Percentiles rank a stretch among this genome's conserved stretches.
Evolutionary conservation across 768 basidiomycete genomes (phyloP).

Genomic region (Daedalea quercina): DNA sequence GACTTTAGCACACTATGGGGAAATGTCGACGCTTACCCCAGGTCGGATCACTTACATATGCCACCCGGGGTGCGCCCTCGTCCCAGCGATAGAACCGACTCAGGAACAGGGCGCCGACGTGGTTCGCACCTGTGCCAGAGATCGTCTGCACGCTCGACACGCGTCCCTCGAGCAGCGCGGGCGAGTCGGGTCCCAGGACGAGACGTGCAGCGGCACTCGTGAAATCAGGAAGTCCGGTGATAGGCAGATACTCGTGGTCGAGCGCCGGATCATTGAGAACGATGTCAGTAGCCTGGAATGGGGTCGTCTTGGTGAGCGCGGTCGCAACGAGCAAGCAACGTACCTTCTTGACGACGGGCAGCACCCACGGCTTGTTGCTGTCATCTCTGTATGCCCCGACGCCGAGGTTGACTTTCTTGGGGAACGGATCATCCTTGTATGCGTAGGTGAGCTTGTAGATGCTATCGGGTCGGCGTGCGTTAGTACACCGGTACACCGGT

Average conservation of each 20-base stretch:
- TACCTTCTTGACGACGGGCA: constrained; percentile 88
- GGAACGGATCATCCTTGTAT: constrained; percentile 73
- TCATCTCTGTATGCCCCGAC: constrained; percentile 93
- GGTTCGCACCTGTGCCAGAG: constrained; percentile 94
- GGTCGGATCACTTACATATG: constrained; percentile 89
- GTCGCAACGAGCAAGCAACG: constrained; percentile 8
- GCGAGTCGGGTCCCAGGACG: constrained; percentile 69
- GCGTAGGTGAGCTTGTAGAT: constrained; percentile 89
- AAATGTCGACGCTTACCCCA: constrained; percentile 63
- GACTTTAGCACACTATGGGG: background rate
- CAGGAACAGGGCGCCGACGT: constrained; percentile 84
- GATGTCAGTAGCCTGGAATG: constrained; percentile 59
- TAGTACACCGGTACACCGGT: background rate
- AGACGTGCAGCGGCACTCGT: constrained; percentile 77
- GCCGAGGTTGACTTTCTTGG: constrained; percentile 84
- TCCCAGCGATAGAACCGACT: constrained; percentile 62
- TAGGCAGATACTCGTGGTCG: constrained; percentile 92
- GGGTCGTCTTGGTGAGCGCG: background rate
- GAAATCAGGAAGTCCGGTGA: constrained; percentile 81
- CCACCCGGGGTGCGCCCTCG: constrained; percentile 54
- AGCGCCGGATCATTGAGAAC: constrained; percentile 62
- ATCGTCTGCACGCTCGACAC: constrained; percentile 86
- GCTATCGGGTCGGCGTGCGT: constrained; percentile 31
- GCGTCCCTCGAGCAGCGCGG: constrained; percentile 63
- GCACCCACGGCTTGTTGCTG: constrained; percentile 82